Evolutionary conservation across 371 early-diverging fungal genomes (phyloP).

Genomic region (Mortierella sp.): DNA sequence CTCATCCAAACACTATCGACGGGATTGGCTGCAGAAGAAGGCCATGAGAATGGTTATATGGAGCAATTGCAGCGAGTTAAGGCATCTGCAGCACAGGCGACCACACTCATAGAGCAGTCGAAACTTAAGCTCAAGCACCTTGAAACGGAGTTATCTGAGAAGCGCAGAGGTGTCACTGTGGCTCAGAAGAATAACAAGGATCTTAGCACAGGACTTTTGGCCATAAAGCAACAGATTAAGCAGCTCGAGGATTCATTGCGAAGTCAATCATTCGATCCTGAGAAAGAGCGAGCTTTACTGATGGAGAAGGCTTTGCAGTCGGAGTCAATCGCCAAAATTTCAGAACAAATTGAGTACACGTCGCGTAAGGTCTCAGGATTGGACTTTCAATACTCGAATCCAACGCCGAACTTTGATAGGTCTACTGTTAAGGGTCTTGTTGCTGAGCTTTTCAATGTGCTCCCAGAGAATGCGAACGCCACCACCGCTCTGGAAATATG

Average conservation of each 20-base stretch:
- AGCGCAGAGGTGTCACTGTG: conserved; percentile 18
- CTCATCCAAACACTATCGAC: conserved; percentile 93
- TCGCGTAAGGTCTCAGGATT: conserved; percentile 67
- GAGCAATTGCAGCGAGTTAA: conserved; percentile 85
- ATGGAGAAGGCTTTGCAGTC: conserved; percentile 32
- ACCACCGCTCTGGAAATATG: conserved; percentile 92
- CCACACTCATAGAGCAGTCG: conserved; percentile 52
- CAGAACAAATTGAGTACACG: conserved; percentile 61
- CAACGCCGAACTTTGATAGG: conserved; percentile 89
- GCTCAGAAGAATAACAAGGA: conserved; percentile 44
- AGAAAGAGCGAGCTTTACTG: conserved; percentile 26
- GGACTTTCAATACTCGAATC: conserved; percentile 80
- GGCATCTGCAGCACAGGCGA: conserved; percentile 43
- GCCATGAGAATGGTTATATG: conserved; percentile 94
- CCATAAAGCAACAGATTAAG: conserved; percentile 29
- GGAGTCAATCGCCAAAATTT: conserved; percentile 19
- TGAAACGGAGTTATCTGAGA: conserved; percentile 34
- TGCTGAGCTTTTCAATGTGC: conserved; percentile 86
- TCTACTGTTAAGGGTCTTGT: conserved; percentile 92
- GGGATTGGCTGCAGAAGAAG: conserved; percentile 91
- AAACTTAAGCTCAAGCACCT: conserved; percentile 49
- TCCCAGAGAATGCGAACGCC: conserved; percentile 69
- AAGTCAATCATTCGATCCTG: conserved; percentile 34
- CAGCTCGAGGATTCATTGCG: conserved; percentile 41
- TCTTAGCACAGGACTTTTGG: conserved; percentile 21